Conservation (phyloP, 306 rosid species). For the Acacia crassicarpa region DNA sequence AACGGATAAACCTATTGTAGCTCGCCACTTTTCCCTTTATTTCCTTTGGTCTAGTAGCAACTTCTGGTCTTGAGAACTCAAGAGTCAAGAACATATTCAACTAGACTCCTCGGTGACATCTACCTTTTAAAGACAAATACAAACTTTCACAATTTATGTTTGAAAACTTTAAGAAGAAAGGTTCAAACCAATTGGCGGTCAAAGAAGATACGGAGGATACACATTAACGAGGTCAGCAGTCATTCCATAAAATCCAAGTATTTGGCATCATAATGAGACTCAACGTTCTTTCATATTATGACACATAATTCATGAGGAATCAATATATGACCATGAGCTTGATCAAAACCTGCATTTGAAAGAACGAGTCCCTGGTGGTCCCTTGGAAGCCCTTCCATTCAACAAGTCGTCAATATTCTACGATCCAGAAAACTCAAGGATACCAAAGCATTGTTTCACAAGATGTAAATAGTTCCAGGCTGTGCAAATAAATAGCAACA, state of each 20-base stretch:
- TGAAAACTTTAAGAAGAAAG: neutral
- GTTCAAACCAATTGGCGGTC: slow-evolving; percentile 6
- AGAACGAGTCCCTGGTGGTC: slow-evolving; percentile 19
- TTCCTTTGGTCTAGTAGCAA: neutral
- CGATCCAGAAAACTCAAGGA: slow-evolving; percentile 24
- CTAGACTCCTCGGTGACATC: neutral
- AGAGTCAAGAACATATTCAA: neutral
- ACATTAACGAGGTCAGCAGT: slow-evolving; percentile 18
- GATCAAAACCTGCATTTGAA: slow-evolving; percentile 24
- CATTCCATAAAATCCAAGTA: slow-evolving; percentile 22
- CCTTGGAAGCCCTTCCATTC: slow-evolving; percentile 31
- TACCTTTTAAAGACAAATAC: neutral
- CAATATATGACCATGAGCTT: slow-evolving; percentile 16
- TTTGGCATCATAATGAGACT: slow-evolving; percentile 25
- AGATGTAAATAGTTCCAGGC: slow-evolving; percentile 25
- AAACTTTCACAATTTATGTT: neutral
- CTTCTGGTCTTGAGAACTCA: neutral
- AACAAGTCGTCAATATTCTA: slow-evolving; percentile 25
- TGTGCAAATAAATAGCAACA: neutral
- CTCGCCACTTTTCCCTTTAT: neutral
- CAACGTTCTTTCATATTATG: slow-evolving; percentile 9
- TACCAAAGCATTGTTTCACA: slow-evolving; percentile 23
- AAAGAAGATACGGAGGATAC: neutral
- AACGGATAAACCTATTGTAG: neutral
- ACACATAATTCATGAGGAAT: slow-evolving; percentile 5